phyloP scores from a whole-genome alignment of 441 rosid species.

The Melastoma candidum region DNA sequence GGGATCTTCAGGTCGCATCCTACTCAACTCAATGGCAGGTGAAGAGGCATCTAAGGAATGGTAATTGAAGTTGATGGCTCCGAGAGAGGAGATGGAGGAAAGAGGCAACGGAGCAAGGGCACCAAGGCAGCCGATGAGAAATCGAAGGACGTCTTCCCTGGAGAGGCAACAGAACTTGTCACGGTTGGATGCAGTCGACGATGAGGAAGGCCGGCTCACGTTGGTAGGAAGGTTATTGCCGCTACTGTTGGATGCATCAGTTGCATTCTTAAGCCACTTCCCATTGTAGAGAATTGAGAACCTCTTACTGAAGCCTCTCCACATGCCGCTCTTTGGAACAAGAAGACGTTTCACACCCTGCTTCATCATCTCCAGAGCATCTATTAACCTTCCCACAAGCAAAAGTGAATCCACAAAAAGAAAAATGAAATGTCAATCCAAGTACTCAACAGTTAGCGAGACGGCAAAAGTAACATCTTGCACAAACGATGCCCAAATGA shows the following conservation, averaged over 20 bases:
- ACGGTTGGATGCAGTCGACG: conserved; percentile 33
- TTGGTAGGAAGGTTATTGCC: conserved; percentile 27
- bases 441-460: background rate
- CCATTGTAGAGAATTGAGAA: conserved; percentile 81
- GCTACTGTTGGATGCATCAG: conserved; percentile 38
- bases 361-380: conserved; percentile 97
- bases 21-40: conserved; percentile 55
- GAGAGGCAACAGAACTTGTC: conserved; percentile 92
- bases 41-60: conserved; percentile 49
- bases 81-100: conserved; percentile 59
- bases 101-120: conserved; percentile 93
- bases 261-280: conserved; percentile 77
- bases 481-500: no score
- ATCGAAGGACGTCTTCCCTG: conserved; percentile 84
- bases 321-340: conserved; percentile 55
- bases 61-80: conserved; percentile 54
- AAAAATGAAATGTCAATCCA: conserved; percentile 2
- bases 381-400: conserved; percentile 56
- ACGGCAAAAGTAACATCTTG: no score
- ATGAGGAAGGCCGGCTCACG: conserved; percentile 42
- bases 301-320: conserved; percentile 97
- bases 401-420: conserved; percentile 4
- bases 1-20: conserved; percentile 48
- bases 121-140: conserved; percentile 89
- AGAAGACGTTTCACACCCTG: conserved; percentile 87